A percentile compares a stretch with the other conserved stretches of the same genome.
These are phyloP conservation scores for Ligustrum vulgare DNA, from an alignment of 257 asterid species.

Conservation along the genomic window DNA sequence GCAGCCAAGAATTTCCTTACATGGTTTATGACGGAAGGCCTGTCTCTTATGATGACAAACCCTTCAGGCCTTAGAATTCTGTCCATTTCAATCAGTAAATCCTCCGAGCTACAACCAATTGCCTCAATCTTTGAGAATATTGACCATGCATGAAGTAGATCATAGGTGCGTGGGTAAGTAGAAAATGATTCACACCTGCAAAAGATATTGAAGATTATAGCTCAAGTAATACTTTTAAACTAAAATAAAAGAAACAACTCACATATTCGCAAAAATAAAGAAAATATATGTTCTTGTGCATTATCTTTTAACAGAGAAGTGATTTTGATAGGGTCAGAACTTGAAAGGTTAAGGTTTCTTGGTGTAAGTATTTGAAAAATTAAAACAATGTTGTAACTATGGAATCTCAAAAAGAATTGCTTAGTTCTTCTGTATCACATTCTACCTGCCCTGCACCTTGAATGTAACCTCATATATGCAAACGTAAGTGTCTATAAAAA, in stretches of 20 bases:
- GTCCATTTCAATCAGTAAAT: conserved; percentile 90
- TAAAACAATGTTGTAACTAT: too few relatives aligned
- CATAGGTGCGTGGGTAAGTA: conserved; percentile 92
- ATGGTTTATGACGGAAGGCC: conserved; percentile 45
- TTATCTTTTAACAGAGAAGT: not conserved
- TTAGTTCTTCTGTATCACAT: not conserved
- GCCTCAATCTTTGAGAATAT: conserved; percentile 66
- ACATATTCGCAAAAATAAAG: not conserved
- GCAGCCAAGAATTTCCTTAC: conserved; percentile 61
- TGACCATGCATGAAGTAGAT: conserved; percentile 85
- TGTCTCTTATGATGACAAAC: conserved; percentile 77
- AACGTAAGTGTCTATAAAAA: not conserved
- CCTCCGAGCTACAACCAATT: conserved; percentile 75
- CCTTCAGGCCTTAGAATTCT: conserved; percentile 87
- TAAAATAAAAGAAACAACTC: not conserved
- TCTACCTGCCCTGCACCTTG: not conserved
- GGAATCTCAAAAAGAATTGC: too few relatives aligned
- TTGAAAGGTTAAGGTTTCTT: not conserved
- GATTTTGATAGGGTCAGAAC: not conserved
- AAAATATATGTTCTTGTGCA: not conserved
- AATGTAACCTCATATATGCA: not conserved
- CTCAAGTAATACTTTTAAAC: not conserved
- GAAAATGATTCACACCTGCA: conserved; percentile 97
- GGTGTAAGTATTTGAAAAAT: not conserved
- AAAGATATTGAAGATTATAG: conserved; percentile 17